These are phyloP conservation scores for Claviceps sorghi DNA, from an alignment of 2,329 filamentous ascomycete species.

Conservation along the genomic window DNA sequence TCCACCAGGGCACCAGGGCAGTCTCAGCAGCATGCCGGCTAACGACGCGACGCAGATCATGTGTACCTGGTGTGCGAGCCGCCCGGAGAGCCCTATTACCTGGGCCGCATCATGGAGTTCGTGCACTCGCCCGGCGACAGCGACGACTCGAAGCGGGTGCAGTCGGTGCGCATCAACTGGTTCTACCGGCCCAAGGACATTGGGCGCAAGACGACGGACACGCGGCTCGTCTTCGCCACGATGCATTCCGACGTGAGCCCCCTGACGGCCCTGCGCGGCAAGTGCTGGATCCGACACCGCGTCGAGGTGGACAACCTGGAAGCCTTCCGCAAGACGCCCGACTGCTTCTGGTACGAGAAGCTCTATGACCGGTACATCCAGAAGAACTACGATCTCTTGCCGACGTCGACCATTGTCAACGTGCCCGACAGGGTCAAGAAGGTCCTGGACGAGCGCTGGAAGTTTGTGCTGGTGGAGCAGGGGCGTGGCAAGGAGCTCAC, in stretches of 20 bases:
- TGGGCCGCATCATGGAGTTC: conserved; percentile 97
- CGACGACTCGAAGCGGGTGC: conserved; percentile 57
- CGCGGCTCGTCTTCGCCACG: conserved; percentile 79
- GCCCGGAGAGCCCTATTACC: conserved; percentile 92
- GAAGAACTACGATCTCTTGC: conserved; percentile 93
- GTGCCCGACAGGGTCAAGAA: conserved; percentile 91
- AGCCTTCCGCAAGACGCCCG: conserved; percentile 66
- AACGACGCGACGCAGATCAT: conserved; percentile 37
- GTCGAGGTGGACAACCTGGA: conserved; percentile 74
- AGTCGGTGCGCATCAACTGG: conserved; percentile 90
- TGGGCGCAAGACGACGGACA: conserved; percentile 79
- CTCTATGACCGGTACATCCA: conserved; percentile 97
- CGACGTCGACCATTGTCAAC: conserved; percentile 84
- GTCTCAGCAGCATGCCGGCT: conserved; percentile 6
- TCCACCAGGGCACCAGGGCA: conserved; percentile 1
- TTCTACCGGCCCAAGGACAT: conserved; percentile 96
- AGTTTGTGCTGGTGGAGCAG: conserved; percentile 86
- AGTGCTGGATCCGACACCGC: conserved; percentile 80
- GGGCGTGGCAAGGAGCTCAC: conserved; percentile 90
- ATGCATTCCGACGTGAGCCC: conserved; percentile 98
- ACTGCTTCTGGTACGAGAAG: conserved; percentile 95
- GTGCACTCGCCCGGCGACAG: conserved; percentile 69
- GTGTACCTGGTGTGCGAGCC: conserved; percentile 96
- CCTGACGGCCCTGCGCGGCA: conserved; percentile 79
- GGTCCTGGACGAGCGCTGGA: conserved; percentile 91